These are phyloP conservation scores for Lactuca sativa DNA, from an alignment of 129 eudicot species.

Conservation along the genomic window DNA sequence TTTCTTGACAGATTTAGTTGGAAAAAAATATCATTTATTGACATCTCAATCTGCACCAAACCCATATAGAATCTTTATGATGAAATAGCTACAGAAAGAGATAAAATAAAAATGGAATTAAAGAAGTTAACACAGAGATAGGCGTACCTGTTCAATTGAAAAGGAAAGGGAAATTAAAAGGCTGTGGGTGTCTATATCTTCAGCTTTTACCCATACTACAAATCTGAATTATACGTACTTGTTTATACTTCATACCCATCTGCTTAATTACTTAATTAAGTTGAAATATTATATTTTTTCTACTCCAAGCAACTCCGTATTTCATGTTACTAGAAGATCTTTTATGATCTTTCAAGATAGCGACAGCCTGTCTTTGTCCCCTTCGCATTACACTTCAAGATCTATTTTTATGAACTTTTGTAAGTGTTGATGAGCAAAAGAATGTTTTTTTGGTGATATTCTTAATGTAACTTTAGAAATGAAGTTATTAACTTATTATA, in stretches of 20 bases:
- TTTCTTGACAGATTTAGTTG: neutral
- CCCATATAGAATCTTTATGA: conserved; percentile 9
- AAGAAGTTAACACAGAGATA: conserved; percentile 21
- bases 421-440: too few relatives aligned
- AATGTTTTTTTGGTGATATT: too few relatives aligned
- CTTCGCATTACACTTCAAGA: neutral
- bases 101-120: conserved; percentile 10
- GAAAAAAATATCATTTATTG: conserved; percentile 11
- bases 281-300: neutral
- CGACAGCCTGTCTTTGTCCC: conserved; percentile 1
- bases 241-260: neutral
- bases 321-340: neutral
- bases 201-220: conserved; percentile 4
- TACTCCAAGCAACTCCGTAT: neutral
- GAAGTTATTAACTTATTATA: too few relatives aligned
- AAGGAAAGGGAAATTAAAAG: conserved; percentile 4
- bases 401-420: too few relatives aligned
- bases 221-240: neutral
- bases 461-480: too few relatives aligned
- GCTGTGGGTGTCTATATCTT: conserved; percentile 19
- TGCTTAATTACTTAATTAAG: neutral
- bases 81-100: neutral
- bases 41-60: conserved; percentile 23
- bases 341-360: neutral
- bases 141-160: conserved; percentile 26